phyloP scores from a whole-genome alignment of 441 rosid species.

The Metrosideros polymorpha region DNA sequence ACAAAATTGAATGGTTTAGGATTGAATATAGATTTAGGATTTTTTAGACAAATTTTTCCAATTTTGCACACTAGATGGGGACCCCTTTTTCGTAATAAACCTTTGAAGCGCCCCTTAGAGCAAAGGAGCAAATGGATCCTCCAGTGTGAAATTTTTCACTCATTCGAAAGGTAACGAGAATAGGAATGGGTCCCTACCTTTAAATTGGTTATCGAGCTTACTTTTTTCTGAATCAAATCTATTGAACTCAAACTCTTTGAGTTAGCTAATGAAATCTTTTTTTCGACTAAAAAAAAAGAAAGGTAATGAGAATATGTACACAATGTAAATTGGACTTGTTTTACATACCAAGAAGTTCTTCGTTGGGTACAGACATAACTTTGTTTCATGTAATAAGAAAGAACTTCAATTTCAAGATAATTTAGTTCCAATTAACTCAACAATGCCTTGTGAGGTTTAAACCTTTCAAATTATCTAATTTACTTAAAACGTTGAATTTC shows the following conservation, averaged over 20 bases:
- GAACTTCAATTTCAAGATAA: neutral
- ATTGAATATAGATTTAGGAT: too few relatives aligned
- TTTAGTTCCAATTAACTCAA: too few relatives aligned
- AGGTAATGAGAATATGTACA: neutral
- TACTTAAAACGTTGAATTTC: too few relatives aligned
- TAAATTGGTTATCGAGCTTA: too few relatives aligned
- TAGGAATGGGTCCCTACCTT: too few relatives aligned
- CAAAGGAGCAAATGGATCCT: neutral
- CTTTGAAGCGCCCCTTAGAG: neutral
- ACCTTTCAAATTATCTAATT: neutral
- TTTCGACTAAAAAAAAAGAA: too few relatives aligned
- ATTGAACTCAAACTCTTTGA: too few relatives aligned
- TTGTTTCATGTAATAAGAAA: neutral
- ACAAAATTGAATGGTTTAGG: too few relatives aligned
- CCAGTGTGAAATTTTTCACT: neutral
- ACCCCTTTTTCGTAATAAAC: neutral
- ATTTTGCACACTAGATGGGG: neutral
- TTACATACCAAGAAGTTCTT: neutral
- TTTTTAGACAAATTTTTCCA: too few relatives aligned
- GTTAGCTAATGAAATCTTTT: too few relatives aligned
- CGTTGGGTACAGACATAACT: neutral
- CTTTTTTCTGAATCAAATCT: too few relatives aligned
- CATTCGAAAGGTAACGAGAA: neutral
- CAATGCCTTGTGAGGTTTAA: neutral
- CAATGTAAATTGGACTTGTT: neutral